These are phyloP conservation scores for Eucalyptus albens DNA, from an alignment of 345 rosid genomes.

Conservation along the genomic window DNA sequence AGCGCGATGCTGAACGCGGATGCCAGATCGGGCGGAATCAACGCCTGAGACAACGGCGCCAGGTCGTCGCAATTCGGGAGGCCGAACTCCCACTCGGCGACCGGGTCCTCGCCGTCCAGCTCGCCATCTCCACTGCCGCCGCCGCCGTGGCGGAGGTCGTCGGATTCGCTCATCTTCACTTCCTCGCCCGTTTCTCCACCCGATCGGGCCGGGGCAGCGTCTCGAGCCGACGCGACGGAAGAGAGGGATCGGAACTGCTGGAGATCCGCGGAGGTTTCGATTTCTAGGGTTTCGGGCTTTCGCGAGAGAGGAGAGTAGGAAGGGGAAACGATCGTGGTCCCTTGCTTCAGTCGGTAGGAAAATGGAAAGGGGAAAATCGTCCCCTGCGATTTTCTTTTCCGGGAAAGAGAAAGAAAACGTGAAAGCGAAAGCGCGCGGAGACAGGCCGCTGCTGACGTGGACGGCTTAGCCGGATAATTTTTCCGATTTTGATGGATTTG, in stretches of 20 bases:
- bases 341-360: neutral
- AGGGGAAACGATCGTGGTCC: neutral
- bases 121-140: conserved; percentile 1
- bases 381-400: neutral
- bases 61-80: conserved; percentile 60
- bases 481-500: conserved; percentile 28
- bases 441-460: conserved; percentile 52
- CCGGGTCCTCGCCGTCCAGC: conserved; percentile 24
- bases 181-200: neutral
- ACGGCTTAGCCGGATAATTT: conserved; percentile 60
- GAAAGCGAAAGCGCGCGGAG: neutral
- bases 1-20: conserved; percentile 78
- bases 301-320: neutral
- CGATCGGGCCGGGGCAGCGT: neutral
- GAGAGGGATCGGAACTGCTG: neutral
- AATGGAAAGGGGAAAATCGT: neutral
- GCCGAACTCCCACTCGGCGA: conserved; percentile 83
- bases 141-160: neutral
- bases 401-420: neutral
- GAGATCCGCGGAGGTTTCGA: neutral
- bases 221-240: neutral
- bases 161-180: neutral
- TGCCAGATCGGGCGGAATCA: conserved; percentile 70
- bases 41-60: conserved; percentile 55
- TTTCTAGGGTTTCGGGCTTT: neutral